These are phyloP conservation scores for Penicillium verrucosum DNA, from an alignment of 2,329 filamentous ascomycete genomes.

Conservation along the genomic window DNA sequence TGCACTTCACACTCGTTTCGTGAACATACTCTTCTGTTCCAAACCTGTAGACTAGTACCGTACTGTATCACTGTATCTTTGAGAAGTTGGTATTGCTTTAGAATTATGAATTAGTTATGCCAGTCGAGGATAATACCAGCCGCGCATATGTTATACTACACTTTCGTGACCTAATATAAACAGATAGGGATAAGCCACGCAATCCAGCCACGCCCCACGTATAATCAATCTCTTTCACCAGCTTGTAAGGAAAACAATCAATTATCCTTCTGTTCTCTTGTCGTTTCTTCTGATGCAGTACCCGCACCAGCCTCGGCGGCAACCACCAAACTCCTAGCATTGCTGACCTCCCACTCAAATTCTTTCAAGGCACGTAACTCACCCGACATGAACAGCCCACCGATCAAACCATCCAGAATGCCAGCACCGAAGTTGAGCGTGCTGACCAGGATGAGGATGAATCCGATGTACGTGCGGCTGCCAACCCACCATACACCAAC, in stretches of 20 bases:
- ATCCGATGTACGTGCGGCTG: constrained; percentile 69
- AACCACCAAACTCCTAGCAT: constrained; percentile 50
- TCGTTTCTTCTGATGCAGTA: neutral
- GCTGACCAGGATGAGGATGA: constrained; percentile 74
- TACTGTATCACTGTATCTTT: neutral
- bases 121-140: neutral
- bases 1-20: constrained; percentile 22
- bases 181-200: neutral
- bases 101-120: constrained; percentile 7
- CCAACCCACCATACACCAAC: constrained; percentile 79
- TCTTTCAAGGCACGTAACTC: constrained; percentile 82
- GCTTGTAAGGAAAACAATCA: neutral
- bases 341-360: constrained; percentile 88
- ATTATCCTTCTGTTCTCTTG: neutral
- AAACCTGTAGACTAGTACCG: neutral
- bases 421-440: constrained; percentile 75
- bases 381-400: constrained; percentile 78
- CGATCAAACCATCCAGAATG: constrained; percentile 78
- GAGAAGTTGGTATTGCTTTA: neutral
- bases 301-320: constrained; percentile 10
- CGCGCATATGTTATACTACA: neutral
- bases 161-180: neutral
- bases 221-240: neutral
- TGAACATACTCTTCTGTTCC: neutral
- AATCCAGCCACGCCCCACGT: neutral